phyloP scores from a whole-genome alignment of 2,329 filamentous ascomycete species.

The Neonectria coccinea region DNA sequence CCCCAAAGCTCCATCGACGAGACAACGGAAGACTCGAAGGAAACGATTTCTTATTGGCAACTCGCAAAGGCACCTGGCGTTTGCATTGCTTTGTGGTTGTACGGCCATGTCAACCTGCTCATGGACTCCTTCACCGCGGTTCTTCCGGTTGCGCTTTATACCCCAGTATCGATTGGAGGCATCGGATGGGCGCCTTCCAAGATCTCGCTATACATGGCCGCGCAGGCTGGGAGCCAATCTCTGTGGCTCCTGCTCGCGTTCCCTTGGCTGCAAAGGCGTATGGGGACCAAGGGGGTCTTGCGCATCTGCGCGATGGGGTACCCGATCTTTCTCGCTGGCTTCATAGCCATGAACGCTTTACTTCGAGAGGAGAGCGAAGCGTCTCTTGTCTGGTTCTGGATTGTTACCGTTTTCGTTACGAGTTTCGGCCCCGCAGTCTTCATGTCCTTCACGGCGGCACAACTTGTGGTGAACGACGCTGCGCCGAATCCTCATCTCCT shows the following conservation, averaged over 20 bases:
- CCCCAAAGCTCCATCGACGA: not conserved
- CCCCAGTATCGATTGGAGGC: constrained; percentile 71
- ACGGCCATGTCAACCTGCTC: constrained; percentile 71
- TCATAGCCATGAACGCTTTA: constrained; percentile 67
- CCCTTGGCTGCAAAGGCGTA: constrained; percentile 72
- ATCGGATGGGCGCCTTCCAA: constrained; percentile 70
- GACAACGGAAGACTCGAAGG: constrained; percentile 21
- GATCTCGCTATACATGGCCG: constrained; percentile 74
- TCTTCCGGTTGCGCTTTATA: constrained; percentile 76
- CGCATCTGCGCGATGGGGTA: constrained; percentile 65
- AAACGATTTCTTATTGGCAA: constrained; percentile 30
- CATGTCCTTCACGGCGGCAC: constrained; percentile 78
- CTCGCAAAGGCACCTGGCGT: constrained; percentile 75
- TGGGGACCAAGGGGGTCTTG: constrained; percentile 76
- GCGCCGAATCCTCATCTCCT: constrained; percentile 73
- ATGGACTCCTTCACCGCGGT: constrained; percentile 80
- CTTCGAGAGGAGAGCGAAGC: constrained; percentile 52
- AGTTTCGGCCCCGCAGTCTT: constrained; percentile 70
- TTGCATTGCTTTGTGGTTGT: constrained; percentile 72
- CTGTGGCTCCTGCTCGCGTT: constrained; percentile 79
- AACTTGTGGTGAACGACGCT: constrained; percentile 81
- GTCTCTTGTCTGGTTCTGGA: constrained; percentile 66
- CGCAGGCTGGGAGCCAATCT: constrained; percentile 74
- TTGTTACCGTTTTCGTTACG: constrained; percentile 54
- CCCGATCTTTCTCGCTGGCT: constrained; percentile 72